These are phyloP conservation scores for Inga laurina DNA, from an alignment of 306 rosid species.

Conservation along the genomic window DNA sequence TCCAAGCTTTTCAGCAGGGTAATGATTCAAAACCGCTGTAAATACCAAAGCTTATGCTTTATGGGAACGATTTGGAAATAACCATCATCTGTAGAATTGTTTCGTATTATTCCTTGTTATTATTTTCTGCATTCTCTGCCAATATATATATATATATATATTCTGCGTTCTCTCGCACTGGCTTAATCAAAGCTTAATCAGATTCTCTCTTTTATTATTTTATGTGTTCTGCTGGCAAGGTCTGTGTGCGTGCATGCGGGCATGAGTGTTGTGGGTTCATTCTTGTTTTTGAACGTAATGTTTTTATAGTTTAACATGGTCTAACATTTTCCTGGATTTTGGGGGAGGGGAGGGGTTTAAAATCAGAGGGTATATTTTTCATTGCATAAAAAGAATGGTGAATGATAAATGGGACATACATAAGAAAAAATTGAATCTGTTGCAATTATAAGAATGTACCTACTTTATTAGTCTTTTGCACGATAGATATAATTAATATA, in stretches of 20 bases:
- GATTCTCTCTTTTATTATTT: too few species aligned
- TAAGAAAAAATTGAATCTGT: too few species aligned
- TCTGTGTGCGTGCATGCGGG: too few species aligned
- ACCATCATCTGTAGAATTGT: not conserved
- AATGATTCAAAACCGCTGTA: not conserved
- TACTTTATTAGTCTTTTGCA: too few species aligned
- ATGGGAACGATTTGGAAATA: not conserved
- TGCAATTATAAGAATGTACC: too few species aligned
- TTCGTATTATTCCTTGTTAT: not conserved
- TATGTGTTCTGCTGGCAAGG: too few species aligned
- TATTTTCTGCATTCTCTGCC: not conserved
- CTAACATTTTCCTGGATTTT: not conserved
- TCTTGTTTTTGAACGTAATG: not conserved
- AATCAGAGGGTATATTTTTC: not conserved
- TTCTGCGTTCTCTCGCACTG: too few species aligned
- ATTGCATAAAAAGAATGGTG: not conserved
- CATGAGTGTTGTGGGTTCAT: not conserved
- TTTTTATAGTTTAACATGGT: not conserved
- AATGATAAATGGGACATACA: not conserved
- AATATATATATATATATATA: too few species aligned
- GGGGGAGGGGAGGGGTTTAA: not conserved
- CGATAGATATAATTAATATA: not conserved
- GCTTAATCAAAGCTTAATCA: too few species aligned
- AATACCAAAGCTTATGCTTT: not conserved
- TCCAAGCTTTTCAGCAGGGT: constrained; percentile 76